Conservation (phyloP, 345 rosid species). For the Boechera divaricarpa region DNA sequence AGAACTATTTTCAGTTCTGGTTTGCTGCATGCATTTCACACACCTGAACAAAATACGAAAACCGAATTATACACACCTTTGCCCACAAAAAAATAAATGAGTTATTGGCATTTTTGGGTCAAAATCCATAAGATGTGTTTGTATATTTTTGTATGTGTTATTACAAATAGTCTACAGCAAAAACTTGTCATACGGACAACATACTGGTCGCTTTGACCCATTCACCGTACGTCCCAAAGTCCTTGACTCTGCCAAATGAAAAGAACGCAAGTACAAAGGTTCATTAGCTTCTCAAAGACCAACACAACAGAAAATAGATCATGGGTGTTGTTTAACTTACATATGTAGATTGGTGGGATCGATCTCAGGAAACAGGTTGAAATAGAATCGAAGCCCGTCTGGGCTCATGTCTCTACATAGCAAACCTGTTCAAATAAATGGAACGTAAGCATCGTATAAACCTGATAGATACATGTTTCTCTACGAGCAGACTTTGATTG, state of each 20-base stretch:
- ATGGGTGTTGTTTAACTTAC: conserved; percentile 53
- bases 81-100: not conserved
- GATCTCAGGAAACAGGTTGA: conserved; percentile 81
- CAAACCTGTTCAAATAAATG: conserved; percentile 62
- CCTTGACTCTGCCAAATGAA: conserved; percentile 51
- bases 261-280: conserved; percentile 14
- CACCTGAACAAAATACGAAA: not conserved
- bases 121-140: conserved; percentile 11
- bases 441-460: conserved; percentile 53
- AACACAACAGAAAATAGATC: not conserved
- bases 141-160: conserved; percentile 8
- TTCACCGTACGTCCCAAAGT: conserved; percentile 52
- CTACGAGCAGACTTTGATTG: conserved; percentile 18
- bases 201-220: conserved; percentile 53
- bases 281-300: conserved; percentile 6
- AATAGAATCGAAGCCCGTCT: conserved; percentile 83
- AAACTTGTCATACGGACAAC: conserved; percentile 34
- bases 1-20: not conserved
- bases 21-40: not conserved
- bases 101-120: conserved; percentile 10
- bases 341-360: conserved; percentile 53
- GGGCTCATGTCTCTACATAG: conserved; percentile 90
- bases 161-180: conserved; percentile 30
- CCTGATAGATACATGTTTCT: conserved; percentile 2
- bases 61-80: not conserved